These are phyloP conservation scores for Leccinum obscurum DNA, from an alignment of 768 basidiomycete species.

Conservation along the genomic window DNA sequence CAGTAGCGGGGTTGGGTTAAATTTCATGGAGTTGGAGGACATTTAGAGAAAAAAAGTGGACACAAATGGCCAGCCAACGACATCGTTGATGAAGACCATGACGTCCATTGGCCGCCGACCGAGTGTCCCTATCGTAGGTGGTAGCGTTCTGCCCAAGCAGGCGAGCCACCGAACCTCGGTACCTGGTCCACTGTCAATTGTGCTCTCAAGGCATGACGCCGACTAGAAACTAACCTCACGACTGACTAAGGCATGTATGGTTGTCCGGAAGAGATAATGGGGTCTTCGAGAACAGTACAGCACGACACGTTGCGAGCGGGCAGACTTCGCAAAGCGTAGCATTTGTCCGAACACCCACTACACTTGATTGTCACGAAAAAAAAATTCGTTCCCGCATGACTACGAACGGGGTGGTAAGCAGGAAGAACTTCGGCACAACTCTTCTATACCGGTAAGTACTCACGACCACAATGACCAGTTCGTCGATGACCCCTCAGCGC, in stretches of 20 bases:
- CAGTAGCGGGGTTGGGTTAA: background rate
- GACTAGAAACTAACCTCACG: background rate
- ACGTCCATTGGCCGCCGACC: background rate
- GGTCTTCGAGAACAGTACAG: background rate
- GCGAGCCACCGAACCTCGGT: background rate
- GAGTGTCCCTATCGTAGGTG: background rate
- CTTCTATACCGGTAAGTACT: background rate
- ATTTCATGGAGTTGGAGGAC: background rate
- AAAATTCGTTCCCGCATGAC: background rate
- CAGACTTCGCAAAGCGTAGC: constrained; percentile 6
- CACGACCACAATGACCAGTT: background rate
- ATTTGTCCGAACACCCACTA: background rate
- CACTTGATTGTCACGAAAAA: background rate
- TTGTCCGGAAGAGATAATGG: background rate
- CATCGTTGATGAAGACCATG: too few species aligned
- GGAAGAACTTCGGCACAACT: background rate
- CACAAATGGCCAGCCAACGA: too few species aligned
- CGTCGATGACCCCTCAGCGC: background rate
- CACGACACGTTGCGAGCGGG: background rate
- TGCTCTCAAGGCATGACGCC: background rate
- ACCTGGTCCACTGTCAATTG: background rate
- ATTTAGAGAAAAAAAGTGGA: too few species aligned
- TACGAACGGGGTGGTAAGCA: background rate
- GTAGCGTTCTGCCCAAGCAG: background rate
- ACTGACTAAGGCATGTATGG: background rate